These are phyloP conservation scores for Komagataella ulmi DNA, from an alignment of 805 yeast species.

Conservation along the genomic window DNA sequence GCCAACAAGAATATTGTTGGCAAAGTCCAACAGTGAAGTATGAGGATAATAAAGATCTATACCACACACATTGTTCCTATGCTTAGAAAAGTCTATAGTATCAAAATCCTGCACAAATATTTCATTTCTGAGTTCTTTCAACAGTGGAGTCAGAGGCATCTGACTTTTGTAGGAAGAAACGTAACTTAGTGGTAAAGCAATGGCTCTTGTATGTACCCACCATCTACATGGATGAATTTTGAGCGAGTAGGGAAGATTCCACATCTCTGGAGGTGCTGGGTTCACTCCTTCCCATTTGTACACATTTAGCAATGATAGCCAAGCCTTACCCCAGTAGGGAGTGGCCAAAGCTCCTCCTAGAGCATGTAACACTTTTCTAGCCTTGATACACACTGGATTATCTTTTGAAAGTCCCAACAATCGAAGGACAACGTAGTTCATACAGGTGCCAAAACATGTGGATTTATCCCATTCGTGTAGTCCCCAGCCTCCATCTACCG, in stretches of 20 bases:
- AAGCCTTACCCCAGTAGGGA: slow-evolving; percentile 98
- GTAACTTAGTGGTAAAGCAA: slow-evolving; percentile 80
- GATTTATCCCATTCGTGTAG: slow-evolving; percentile 84
- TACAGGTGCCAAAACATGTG: slow-evolving; percentile 88
- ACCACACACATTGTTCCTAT: slow-evolving; percentile 80
- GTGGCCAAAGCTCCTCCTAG: slow-evolving; percentile 83
- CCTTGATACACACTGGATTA: slow-evolving; percentile 70
- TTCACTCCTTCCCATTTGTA: slow-evolving; percentile 96
- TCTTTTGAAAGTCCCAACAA: slow-evolving; percentile 60
- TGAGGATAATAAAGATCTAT: slow-evolving; percentile 94
- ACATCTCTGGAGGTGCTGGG: slow-evolving; percentile 94
- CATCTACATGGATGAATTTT: slow-evolving; percentile 92
- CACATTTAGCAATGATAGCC: slow-evolving; percentile 69
- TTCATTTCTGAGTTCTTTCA: slow-evolving; percentile 59
- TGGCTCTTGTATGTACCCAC: slow-evolving; percentile 98
- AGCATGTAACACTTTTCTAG: slow-evolving; percentile 51
- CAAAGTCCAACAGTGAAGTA: slow-evolving; percentile 45
- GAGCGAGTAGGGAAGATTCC: slow-evolving; percentile 69
- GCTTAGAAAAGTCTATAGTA: slow-evolving; percentile 48
- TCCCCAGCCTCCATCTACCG: slow-evolving; percentile 99
- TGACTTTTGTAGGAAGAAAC: slow-evolving; percentile 41
- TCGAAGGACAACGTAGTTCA: slow-evolving; percentile 75
- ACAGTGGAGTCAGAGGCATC: slow-evolving; percentile 50
- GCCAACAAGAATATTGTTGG: slow-evolving; percentile 43
- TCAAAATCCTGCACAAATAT: slow-evolving; percentile 60